Base-by-base conservation (phyloP, 2,329 filamentous ascomycete species). In the Aspergillus sp. region DNA sequence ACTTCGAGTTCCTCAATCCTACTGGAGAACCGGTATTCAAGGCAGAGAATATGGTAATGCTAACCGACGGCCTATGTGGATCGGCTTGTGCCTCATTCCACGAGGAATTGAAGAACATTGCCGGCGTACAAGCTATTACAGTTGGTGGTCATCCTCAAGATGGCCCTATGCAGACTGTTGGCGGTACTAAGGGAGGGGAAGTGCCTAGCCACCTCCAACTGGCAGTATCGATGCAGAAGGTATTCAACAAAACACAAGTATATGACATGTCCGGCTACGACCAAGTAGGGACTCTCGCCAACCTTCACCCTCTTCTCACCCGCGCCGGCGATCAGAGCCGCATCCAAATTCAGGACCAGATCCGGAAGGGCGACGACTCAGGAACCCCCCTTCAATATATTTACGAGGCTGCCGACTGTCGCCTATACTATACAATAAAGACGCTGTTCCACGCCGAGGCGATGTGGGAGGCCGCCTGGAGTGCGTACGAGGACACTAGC, bases 41-140 rank as follows among this genome's bases (percentile, higher is more conserved):
- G 10, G 26, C 53, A 2, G 44, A 49, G 14, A 49, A 58, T 35
- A 49, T 57, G 7, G 35, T 60, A 32, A 44, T 60, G 40, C 47
- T 72, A 34, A 63, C 61, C 12, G 71, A 76, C 43, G 74, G 74
- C 12, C 59, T 59, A 35, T 79, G 75, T 46, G 68, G 61, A 4
- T 75, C 71, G 0, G 72, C 74, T 2, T 79, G 75, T 51, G 67
- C 71, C 25, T 57, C 73, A 13, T 72, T 77, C 47, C 60, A 60
- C 10, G 66, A 73, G 29, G 60, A 74, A 22, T 63, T 78, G 59
- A 61, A 63, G 4, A 59, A 63, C 36, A 62, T 59, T 15, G 36
- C 30, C 8, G 66, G 68, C 19, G 67, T 79, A 8, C 68, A 68
- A 41, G 69, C 69, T 19, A 63, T 78, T 22, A 65, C 64, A 2